A percentile compares a stretch with the other conserved stretches of the same genome.
Conservation (phyloP, 2,329 filamentous ascomycete species). For the Harringtonia aguacate region DNA sequence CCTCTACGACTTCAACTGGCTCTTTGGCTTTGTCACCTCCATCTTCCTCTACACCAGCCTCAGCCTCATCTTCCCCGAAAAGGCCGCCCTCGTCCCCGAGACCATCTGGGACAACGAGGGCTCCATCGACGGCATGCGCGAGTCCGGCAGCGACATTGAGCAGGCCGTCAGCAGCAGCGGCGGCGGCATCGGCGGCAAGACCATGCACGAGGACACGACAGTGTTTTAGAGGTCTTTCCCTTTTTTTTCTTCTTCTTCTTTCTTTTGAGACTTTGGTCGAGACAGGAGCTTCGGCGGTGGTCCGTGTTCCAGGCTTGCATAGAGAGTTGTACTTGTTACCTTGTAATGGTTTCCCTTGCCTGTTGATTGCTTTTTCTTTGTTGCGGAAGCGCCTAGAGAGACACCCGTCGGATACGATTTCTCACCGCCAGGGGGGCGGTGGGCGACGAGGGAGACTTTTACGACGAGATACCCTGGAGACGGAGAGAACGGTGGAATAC, state of each 20-base stretch:
- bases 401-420: too few relatives aligned
- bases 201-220: constrained; percentile 4
- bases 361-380: too few relatives aligned
- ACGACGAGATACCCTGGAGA: background rate
- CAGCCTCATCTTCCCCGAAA: constrained; percentile 34
- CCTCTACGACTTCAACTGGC: constrained; percentile 56
- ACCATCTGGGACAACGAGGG: constrained; percentile 25
- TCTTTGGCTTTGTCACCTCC: constrained; percentile 48
- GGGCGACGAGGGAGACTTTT: too few relatives aligned
- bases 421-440: too few relatives aligned
- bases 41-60: constrained; percentile 44
- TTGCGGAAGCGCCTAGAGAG: too few relatives aligned
- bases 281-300: background rate
- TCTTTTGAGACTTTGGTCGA: background rate
- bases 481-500: background rate
- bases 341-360: background rate
- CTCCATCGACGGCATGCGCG: constrained; percentile 12
- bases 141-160: constrained; percentile 10
- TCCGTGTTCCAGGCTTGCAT: background rate
- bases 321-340: too few relatives aligned
- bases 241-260: background rate
- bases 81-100: constrained; percentile 33
- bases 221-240: background rate
- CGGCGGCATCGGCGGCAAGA: constrained; percentile 1
- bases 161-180: background rate